A percentile compares a stretch with the other conserved stretches of the same genome.
These are phyloP conservation scores for Trypethelium eluteriae DNA, from an alignment of 495 filamentous ascomycete species.

Conservation along the genomic window DNA sequence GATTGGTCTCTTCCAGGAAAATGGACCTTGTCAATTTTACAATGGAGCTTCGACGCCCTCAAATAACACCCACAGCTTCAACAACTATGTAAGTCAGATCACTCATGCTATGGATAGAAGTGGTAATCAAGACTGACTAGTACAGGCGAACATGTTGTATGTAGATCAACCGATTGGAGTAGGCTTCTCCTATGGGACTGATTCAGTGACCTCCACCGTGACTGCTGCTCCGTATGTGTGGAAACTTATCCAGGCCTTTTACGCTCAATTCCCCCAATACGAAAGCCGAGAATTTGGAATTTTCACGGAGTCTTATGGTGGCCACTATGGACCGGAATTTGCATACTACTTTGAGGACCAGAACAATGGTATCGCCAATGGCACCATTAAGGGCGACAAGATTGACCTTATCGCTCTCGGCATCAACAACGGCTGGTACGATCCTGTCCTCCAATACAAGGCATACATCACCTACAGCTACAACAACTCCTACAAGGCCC, in stretches of 20 bases:
- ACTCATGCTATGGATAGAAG: not conserved
- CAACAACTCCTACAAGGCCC: slow-evolving; percentile 34
- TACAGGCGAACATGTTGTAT: slow-evolving; percentile 33
- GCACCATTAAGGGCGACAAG: slow-evolving; percentile 31
- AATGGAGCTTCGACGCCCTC: slow-evolving; percentile 3
- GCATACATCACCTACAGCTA: slow-evolving; percentile 29
- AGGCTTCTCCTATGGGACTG: slow-evolving; percentile 40
- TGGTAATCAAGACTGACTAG: not conserved
- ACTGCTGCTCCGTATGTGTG: slow-evolving; percentile 57
- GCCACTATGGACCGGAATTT: slow-evolving; percentile 43
- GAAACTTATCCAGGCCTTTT: slow-evolving; percentile 63
- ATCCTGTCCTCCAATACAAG: slow-evolving; percentile 30
- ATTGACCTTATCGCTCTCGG: slow-evolving; percentile 40
- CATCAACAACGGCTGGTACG: slow-evolving; percentile 42
- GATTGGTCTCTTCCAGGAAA: slow-evolving; percentile 39
- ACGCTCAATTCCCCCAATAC: slow-evolving; percentile 60
- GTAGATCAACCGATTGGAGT: slow-evolving; percentile 39
- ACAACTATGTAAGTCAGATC: not conserved
- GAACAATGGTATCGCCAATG: slow-evolving; percentile 34
- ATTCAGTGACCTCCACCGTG: slow-evolving; percentile 56
- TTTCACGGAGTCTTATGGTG: slow-evolving; percentile 44
- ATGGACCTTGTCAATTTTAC: slow-evolving; percentile 28
- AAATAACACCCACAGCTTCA: slow-evolving; percentile 8
- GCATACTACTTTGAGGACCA: slow-evolving; percentile 40
- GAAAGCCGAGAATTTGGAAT: slow-evolving; percentile 32